These are phyloP conservation scores for Botrytis medusae DNA, from an alignment of 2,329 filamentous ascomycete species.

Conservation along the genomic window DNA sequence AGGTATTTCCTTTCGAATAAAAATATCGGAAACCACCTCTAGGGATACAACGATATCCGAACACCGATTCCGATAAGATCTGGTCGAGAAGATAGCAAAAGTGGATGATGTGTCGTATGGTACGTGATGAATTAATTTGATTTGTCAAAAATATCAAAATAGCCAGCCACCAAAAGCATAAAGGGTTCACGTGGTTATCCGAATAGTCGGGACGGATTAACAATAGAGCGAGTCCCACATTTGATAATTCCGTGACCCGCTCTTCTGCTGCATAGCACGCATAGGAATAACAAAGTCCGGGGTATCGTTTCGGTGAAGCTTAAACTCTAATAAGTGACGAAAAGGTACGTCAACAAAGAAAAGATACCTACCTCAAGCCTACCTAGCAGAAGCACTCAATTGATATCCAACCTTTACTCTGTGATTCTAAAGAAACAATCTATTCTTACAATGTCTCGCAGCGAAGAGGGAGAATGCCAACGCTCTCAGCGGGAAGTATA, in stretches of 20 bases:
- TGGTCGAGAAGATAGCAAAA: neutral
- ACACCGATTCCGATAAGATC: conserved; percentile 11
- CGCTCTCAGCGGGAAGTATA: neutral
- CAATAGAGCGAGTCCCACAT: neutral
- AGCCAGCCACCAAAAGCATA: neutral
- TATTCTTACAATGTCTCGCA: neutral
- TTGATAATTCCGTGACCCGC: neutral
- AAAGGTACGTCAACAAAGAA: neutral
- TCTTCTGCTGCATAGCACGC: neutral
- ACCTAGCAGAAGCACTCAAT: neutral
- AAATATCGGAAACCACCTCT: neutral
- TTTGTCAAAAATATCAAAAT: neutral
- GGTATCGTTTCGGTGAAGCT: neutral
- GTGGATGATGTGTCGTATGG: neutral
- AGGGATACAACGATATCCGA: neutral
- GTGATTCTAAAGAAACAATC: neutral
- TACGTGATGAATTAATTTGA: neutral
- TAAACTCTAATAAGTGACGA: neutral
- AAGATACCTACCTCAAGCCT: neutral
- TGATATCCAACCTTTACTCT: neutral
- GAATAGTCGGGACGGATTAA: neutral
- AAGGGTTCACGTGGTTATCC: neutral
- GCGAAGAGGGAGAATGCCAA: neutral
- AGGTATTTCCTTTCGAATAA: neutral
- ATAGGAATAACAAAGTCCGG: neutral